Evolutionary conservation across 2,329 filamentous ascomycete genomes (phyloP).

Genomic region (Monosporascus ibericus): DNA sequence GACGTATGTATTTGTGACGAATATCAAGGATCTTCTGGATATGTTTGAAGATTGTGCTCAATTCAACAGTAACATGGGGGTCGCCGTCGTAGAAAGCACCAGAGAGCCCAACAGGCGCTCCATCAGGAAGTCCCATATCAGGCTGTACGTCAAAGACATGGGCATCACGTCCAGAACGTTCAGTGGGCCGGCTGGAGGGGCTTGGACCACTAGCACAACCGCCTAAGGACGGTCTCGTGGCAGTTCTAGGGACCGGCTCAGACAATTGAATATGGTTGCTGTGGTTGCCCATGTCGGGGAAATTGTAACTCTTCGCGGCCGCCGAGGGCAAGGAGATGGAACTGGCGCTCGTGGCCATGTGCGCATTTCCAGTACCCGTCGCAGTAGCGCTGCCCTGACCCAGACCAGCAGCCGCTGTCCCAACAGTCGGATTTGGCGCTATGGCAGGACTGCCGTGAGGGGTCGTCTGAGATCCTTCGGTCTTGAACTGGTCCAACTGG

Average conservation of each 20-base stretch:
- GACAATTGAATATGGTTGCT: conserved; percentile 12
- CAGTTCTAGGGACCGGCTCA: conserved; percentile 22
- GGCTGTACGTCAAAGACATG: conserved; percentile 12
- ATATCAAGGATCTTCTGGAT: conserved; percentile 86
- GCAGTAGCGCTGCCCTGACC: conserved; percentile 9
- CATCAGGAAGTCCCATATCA: conserved; percentile 42
- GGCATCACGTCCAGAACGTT: conserved; percentile 8
- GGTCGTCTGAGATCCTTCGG: conserved; percentile 31
- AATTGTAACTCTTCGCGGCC: conserved; percentile 24
- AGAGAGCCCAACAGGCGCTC: conserved; percentile 55
- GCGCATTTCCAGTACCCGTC: conserved; percentile 16
- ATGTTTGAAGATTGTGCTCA: conserved; percentile 81
- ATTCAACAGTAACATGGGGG: conserved; percentile 74
- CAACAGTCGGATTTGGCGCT: not conserved
- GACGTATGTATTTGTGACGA: conserved; percentile 78
- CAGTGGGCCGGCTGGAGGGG: conserved; percentile 7
- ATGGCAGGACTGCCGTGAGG: conserved; percentile 43
- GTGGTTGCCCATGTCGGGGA: conserved; percentile 23
- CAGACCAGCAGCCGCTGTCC: conserved; percentile 7
- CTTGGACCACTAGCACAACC: conserved; percentile 8
- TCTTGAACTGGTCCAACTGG: conserved; percentile 53
- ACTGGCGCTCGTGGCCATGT: conserved; percentile 19
- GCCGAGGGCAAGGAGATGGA: conserved; percentile 18
- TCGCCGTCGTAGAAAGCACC: conserved; percentile 66
- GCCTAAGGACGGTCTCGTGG: conserved; percentile 25